Evolutionary conservation across 352 stramenopile species (phyloP).

Genomic region (Pilasporangium apinafurcum): DNA sequence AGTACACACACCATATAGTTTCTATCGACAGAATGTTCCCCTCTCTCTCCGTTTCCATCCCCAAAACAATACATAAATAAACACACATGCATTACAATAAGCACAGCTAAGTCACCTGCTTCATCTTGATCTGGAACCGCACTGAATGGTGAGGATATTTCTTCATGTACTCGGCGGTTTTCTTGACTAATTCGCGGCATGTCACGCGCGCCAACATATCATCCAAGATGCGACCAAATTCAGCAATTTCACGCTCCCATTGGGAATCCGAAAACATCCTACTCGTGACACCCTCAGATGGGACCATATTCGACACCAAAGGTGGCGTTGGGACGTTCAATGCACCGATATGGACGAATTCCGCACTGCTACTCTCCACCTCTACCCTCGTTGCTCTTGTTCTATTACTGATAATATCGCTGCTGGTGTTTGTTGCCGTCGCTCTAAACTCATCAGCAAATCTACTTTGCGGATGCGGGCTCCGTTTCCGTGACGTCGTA

Average conservation of each 20-base stretch:
- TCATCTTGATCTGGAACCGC: constrained; percentile 85
- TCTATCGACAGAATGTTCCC: too few species aligned
- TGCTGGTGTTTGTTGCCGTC: too few species aligned
- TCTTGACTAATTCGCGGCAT: constrained; percentile 62
- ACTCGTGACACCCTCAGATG: constrained; percentile 8
- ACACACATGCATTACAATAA: neutral
- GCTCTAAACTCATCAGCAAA: too few species aligned
- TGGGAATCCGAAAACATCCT: constrained; percentile 53
- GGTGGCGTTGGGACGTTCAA: neutral
- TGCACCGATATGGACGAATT: too few species aligned
- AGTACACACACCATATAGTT: constrained; percentile 4
- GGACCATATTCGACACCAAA: neutral
- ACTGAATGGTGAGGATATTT: constrained; percentile 62
- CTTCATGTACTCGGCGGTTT: constrained; percentile 71
- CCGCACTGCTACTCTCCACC: too few species aligned
- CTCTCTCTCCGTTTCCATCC: too few species aligned
- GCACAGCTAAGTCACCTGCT: constrained; percentile 51
- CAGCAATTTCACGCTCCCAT: constrained; percentile 69
- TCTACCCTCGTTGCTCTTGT: too few species aligned
- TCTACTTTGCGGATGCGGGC: too few species aligned
- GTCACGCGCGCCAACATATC: constrained; percentile 66
- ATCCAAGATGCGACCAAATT: constrained; percentile 66
- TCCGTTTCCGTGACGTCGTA: too few species aligned
- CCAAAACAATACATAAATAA: neutral
- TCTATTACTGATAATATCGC: too few species aligned